Evolutionary conservation across 2,329 filamentous ascomycete species (phyloP), one percentile per base, ranked within the genome.

Genomic region (Penicillium sp.): DNA sequence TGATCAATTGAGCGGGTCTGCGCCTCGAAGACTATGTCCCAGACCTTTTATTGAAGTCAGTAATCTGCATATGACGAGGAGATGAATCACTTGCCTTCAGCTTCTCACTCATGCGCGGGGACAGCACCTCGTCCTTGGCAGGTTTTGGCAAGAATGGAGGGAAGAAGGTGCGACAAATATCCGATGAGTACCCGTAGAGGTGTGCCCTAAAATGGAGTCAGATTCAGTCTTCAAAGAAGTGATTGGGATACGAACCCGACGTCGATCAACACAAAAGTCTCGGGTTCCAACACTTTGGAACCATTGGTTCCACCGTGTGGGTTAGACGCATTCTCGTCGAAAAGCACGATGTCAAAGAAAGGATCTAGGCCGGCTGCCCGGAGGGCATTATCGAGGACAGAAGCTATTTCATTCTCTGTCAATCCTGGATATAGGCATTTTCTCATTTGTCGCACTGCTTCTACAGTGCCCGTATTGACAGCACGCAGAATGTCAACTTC

Each of bases 271-370:
- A 88, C 74, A 71, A 88, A 83, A 29, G 79, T 85, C 42, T 84
- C 81, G 13, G 78, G 64, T 11, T 80, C 79, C 9, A 87, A 71
- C 47, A 78, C 76, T 65, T 83, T 83, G 16, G 72, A 72, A 3
- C 82, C 74, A 59, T 75, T 69, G 10, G 74, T 75, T 25, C 75
- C 75, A 6, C 75, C 74, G 54, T 77, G 74, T 11, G 75, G 75
- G 49, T 75, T 74, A 1, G 73, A 70, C 1, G 75, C 75, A 64
- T 78, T 70, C 46, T 77, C 74, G 52, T 77, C 85, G 54, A 88
- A 88, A 4, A 87, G 77, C 0, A 88, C 85, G 58, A 88, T 85
- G 65, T 88, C 80, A 68, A 88, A 88, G 70, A 88, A 87, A 0
- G 82, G 79, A 16, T 80, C 73, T 62, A 88, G 77, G 0, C 83